Conservation (phyloP, 441 rosid genomes). For the Jatropha podagrica region DNA sequence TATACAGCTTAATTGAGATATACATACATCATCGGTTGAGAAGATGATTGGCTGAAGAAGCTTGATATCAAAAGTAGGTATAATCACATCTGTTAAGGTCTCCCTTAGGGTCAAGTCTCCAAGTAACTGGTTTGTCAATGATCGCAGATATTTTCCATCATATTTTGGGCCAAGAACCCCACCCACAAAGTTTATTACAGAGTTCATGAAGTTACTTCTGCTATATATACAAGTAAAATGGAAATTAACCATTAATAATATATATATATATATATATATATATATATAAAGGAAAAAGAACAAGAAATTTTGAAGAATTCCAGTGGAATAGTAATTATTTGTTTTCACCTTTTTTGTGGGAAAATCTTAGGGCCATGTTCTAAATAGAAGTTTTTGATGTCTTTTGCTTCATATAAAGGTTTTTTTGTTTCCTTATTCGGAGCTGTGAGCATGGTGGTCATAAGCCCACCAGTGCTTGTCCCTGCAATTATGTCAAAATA, state of each 20-base stretch:
- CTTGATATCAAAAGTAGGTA: conserved; percentile 45
- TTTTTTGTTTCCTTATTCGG: conserved; percentile 41
- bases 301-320: background rate
- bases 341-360: conserved; percentile 33
- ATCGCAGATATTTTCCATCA: conserved; percentile 27
- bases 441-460: conserved; percentile 49
- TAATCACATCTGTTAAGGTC: conserved; percentile 37
- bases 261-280: too few relatives aligned
- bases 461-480: conserved; percentile 56
- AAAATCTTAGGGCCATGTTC: conserved; percentile 41
- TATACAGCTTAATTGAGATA: too few relatives aligned
- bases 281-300: background rate
- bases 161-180: conserved; percentile 26
- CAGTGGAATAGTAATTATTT: background rate
- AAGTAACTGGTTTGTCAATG: conserved; percentile 22
- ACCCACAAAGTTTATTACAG: background rate
- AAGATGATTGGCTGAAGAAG: conserved; percentile 44
- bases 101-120: conserved; percentile 31
- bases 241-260: too few relatives aligned
- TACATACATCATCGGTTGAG: conserved; percentile 35
- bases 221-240: background rate
- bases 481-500: conserved; percentile 53
- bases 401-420: conserved; percentile 45
- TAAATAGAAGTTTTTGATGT: conserved; percentile 41
- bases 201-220: conserved; percentile 7